phyloP scores from a whole-genome alignment of 2,329 filamentous ascomycete species.

The Claviceps cyperi region DNA sequence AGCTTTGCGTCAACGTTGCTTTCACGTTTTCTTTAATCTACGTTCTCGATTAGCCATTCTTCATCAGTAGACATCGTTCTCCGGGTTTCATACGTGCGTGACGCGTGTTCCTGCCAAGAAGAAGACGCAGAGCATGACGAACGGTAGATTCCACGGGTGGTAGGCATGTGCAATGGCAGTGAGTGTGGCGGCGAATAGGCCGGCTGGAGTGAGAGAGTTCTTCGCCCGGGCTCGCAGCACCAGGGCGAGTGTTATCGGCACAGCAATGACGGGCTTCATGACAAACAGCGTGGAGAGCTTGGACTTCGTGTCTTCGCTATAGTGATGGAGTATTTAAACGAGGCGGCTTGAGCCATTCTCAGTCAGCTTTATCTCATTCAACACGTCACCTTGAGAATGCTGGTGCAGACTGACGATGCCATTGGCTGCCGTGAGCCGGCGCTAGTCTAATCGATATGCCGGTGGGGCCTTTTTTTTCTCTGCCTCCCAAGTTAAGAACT shows the following conservation, averaged over 20 bases:
- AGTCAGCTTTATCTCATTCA: too few species aligned
- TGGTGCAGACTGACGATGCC: not conserved
- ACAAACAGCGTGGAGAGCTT: conserved; percentile 5
- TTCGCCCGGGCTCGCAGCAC: conserved; percentile 54
- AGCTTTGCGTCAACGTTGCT: conserved; percentile 62
- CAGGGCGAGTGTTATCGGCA: conserved; percentile 44
- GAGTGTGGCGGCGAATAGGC: conserved; percentile 54
- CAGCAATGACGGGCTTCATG: conserved; percentile 45
- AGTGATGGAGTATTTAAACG: not conserved
- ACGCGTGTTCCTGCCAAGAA: conserved; percentile 73
- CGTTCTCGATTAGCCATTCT: not conserved
- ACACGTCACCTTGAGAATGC: not conserved
- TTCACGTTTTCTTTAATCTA: conserved; percentile 83
- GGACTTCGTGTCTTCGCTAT: not conserved
- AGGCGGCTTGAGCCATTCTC: not conserved
- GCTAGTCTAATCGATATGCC: conserved; percentile 2
- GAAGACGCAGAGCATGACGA: conserved; percentile 68
- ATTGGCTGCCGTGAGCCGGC: not conserved
- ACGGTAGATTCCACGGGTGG: conserved; percentile 93
- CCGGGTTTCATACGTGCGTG: conserved; percentile 49
- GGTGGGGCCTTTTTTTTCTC: not conserved
- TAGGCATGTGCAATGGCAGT: conserved; percentile 71
- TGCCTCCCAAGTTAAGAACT: not conserved
- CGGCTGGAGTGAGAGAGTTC: conserved; percentile 64
- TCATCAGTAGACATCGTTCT: not conserved